Evolutionary conservation across 805 yeast genomes (phyloP).

Genomic region (Nakazawaea pomicola): DNA sequence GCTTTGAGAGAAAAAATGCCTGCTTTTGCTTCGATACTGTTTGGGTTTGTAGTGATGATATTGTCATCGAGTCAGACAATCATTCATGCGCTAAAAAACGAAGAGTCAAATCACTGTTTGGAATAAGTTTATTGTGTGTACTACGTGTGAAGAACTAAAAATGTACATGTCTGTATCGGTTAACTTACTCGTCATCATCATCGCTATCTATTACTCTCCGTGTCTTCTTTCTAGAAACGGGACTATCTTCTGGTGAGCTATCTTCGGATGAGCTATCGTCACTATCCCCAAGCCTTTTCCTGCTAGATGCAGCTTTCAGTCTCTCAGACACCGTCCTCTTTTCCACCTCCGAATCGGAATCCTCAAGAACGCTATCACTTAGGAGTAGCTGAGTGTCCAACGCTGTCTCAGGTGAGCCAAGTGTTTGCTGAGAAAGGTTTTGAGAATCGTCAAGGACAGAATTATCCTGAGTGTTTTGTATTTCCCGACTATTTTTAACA

Average conservation of each 20-base stretch:
- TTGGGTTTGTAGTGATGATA: constrained; percentile 76
- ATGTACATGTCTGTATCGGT: neutral
- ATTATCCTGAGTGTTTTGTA: neutral
- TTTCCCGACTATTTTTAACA: neutral
- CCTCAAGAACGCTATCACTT: too few species aligned
- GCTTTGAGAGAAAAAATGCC: constrained; percentile 43
- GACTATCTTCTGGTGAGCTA: constrained; percentile 5
- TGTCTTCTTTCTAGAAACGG: constrained; percentile 5
- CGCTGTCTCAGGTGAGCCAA: too few species aligned
- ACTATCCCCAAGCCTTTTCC: neutral
- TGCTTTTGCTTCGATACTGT: constrained; percentile 53
- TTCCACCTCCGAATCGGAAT: too few species aligned
- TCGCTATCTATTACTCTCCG: constrained; percentile 14
- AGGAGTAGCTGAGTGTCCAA: too few species aligned
- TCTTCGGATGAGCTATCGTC: too few species aligned
- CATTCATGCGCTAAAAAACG: constrained; percentile 33
- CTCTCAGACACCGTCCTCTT: too few species aligned
- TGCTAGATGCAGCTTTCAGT: too few species aligned
- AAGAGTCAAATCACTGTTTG: constrained; percentile 46
- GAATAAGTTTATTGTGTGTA: constrained; percentile 11
- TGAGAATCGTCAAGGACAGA: neutral
- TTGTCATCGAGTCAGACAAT: constrained; percentile 78
- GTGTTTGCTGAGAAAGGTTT: neutral
- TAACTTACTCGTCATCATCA: constrained; percentile 12
- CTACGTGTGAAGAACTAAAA: neutral